Evolutionary conservation across 306 rosid species (phyloP).

Genomic region (Castanea sativa): DNA sequence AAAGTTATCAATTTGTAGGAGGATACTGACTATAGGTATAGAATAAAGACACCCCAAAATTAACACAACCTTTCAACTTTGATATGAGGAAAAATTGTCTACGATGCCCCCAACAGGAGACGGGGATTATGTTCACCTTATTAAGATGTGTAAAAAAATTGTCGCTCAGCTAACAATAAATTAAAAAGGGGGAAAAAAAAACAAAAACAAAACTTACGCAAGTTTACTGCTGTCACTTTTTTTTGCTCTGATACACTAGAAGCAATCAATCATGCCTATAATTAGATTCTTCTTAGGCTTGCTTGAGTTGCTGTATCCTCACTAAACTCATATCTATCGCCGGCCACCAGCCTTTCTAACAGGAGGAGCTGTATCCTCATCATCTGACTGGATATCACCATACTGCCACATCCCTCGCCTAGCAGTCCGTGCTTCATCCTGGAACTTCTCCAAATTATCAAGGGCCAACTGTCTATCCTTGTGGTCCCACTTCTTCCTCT

Average conservation of each 20-base stretch:
- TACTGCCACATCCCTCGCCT: conserved; percentile 92
- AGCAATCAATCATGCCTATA: conserved; percentile 40
- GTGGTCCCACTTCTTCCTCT: conserved; percentile 68
- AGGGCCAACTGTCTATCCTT: conserved; percentile 67
- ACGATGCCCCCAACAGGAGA: conserved; percentile 26
- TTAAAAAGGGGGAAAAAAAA: conserved; percentile 16
- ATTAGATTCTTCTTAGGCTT: conserved; percentile 32
- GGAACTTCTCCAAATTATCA: conserved; percentile 73
- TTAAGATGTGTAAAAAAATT: conserved; percentile 44
- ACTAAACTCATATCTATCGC: conserved; percentile 37
- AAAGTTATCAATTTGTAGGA: background rate
- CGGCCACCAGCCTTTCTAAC: conserved; percentile 67
- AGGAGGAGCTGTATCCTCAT: conserved; percentile 69
- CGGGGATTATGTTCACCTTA: conserved; percentile 44
- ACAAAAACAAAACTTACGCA: conserved; percentile 50
- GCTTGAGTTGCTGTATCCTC: conserved; percentile 31
- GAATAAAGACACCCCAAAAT: background rate
- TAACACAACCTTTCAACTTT: conserved; percentile 1
- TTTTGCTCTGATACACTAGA: conserved; percentile 30
- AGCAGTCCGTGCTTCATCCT: conserved; percentile 66
- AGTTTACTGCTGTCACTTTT: conserved; percentile 39
- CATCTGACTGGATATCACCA: conserved; percentile 87
- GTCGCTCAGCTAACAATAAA: conserved; percentile 42
- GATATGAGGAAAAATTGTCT: conserved; percentile 30
- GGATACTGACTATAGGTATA: background rate